A percentile compares a stretch with the other conserved stretches of the same genome.
Conservation (phyloP, 768 basidiomycete species). For the Boletus rex-veris region DNA sequence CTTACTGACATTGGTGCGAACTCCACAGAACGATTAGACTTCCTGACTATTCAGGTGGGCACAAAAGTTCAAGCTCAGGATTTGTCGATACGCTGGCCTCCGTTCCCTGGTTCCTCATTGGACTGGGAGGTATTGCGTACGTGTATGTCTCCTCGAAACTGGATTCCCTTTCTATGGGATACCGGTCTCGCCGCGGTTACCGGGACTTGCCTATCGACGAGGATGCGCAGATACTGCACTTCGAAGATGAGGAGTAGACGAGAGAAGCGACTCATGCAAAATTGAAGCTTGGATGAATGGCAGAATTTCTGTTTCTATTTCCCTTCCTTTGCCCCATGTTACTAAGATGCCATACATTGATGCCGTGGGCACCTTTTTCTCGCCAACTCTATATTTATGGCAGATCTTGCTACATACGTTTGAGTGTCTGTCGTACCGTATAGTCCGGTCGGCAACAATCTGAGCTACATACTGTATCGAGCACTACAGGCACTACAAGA, state of each 20-base stretch:
- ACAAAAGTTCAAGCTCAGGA: conserved; percentile 41
- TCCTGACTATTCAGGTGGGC: conserved; percentile 42
- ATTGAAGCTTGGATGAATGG: background rate
- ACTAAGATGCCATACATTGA: no score
- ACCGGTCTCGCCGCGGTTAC: conserved; percentile 61
- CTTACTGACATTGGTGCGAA: conserved; percentile 4
- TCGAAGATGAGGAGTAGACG: conserved; percentile 70
- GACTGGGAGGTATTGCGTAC: conserved; percentile 69
- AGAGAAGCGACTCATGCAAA: background rate
- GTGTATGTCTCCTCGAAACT: conserved; percentile 55
- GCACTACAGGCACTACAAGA: no score
- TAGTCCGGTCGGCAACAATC: no score
- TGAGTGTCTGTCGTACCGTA: no score
- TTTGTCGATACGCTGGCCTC: conserved; percentile 73
- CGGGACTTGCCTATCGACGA: conserved; percentile 79
- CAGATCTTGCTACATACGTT: background rate
- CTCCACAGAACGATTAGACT: conserved; percentile 67
- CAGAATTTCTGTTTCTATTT: background rate
- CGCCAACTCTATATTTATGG: background rate
- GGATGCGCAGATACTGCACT: conserved; percentile 81
- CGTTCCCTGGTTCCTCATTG: conserved; percentile 87
- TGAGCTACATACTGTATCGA: no score
- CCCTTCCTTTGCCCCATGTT: background rate
- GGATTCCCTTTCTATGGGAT: conserved; percentile 36
- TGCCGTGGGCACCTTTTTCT: background rate